Conservation (phyloP, 208 protist species). For the Trypanosoma brucei region DNA sequence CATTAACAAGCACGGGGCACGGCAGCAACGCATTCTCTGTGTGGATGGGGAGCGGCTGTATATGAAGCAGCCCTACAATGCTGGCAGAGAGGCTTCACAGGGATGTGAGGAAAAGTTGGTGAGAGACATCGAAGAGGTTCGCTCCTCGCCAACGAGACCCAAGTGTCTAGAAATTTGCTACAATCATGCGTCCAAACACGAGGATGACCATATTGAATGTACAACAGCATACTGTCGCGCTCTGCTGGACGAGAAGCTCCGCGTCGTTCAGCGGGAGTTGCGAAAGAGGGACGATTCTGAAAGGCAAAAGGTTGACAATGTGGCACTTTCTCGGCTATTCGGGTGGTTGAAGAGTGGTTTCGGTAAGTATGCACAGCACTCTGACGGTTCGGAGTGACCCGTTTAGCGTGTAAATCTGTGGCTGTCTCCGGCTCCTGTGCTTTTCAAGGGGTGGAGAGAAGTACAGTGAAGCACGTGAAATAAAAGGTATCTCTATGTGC, state of each 20-base stretch:
- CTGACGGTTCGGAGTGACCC: slow-evolving; percentile 3
- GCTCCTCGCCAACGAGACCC: slow-evolving; percentile 52
- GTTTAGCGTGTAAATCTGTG: too few species aligned
- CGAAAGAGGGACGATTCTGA: slow-evolving; percentile 63
- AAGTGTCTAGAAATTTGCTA: slow-evolving; percentile 86
- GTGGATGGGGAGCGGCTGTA: slow-evolving; percentile 84
- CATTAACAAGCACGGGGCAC: slow-evolving; percentile 71
- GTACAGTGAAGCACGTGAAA: too few species aligned
- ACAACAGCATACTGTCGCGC: slow-evolving; percentile 80
- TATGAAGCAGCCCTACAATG: slow-evolving; percentile 63
- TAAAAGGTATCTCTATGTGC: too few species aligned
- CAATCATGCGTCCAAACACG: slow-evolving; percentile 52
- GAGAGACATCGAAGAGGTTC: slow-evolving; percentile 75
- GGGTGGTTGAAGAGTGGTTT: slow-evolving; percentile 26
- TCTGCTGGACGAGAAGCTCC: slow-evolving; percentile 81
- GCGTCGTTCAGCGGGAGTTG: slow-evolving; percentile 62
- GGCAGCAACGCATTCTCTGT: slow-evolving; percentile 75
- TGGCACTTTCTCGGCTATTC: slow-evolving; percentile 30
- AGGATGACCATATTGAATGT: slow-evolving; percentile 79
- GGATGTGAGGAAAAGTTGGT: slow-evolving; percentile 63
- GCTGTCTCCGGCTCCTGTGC: too few species aligned
- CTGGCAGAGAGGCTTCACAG: slow-evolving; percentile 24
- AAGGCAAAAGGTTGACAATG: slow-evolving; percentile 14
- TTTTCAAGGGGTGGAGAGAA: too few species aligned
- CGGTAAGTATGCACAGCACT: slow-evolving; percentile 7